Conservation (phyloP, 176 grass and related monocot genomes). For the Elymus sibiricus region DNA sequence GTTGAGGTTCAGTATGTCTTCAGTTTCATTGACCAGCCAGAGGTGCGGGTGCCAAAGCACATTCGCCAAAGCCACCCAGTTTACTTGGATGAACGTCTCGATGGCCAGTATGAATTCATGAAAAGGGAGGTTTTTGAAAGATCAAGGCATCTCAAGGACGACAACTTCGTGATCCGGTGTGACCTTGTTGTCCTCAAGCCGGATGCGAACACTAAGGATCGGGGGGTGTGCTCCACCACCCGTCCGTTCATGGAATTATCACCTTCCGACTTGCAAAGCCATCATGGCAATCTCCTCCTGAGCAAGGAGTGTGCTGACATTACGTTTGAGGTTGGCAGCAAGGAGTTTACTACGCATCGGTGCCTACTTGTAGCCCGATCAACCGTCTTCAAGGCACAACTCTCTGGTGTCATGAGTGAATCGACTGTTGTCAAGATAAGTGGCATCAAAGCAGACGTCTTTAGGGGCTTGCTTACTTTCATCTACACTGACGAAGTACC, state of each 20-base stretch:
- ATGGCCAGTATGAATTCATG: neutral
- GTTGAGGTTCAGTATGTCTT: neutral
- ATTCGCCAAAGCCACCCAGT: neutral
- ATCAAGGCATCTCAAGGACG: neutral
- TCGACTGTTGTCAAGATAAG: neutral
- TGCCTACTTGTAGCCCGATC: neutral
- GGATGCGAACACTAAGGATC: no score
- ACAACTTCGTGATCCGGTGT: neutral
- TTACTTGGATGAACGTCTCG: no score
- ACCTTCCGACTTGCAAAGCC: neutral
- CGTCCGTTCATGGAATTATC: neutral
- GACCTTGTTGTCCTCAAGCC: neutral
- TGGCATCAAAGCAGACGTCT: neutral
- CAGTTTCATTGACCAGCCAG: neutral
- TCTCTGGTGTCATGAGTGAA: neutral
- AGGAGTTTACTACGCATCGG: neutral
- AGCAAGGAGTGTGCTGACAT: neutral
- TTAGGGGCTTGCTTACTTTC: neutral
- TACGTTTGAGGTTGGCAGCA: neutral
- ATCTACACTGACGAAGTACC: neutral
- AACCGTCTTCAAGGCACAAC: neutral
- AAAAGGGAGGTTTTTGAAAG: neutral
- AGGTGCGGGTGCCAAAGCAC: neutral
- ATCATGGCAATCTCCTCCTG: neutral
- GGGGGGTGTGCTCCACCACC: neutral